Percentiles rank a stretch among this genome's conserved stretches.
Evolutionary conservation across 2,329 filamentous ascomycete species (phyloP).

Genomic region (Ilyonectria sp.): DNA sequence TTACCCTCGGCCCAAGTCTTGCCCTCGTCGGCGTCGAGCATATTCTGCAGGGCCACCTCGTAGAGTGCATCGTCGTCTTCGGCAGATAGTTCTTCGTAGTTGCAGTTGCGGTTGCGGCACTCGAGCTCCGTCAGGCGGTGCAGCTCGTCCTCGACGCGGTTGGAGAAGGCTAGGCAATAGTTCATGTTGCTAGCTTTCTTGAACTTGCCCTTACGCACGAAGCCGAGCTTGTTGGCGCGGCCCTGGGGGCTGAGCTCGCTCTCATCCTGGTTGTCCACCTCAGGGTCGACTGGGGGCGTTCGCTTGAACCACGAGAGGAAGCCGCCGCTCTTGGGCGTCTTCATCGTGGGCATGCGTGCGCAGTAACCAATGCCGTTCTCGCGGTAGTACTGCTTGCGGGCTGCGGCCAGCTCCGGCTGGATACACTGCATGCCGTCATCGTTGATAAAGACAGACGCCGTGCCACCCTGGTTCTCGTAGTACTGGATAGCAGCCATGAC

Average conservation of each 20-base stretch:
- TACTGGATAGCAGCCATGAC: slow-evolving; percentile 71
- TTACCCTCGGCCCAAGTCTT: slow-evolving; percentile 71
- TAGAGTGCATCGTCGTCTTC: slow-evolving; percentile 64
- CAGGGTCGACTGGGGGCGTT: slow-evolving; percentile 37
- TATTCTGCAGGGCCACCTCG: slow-evolving; percentile 59
- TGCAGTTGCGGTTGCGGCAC: slow-evolving; percentile 39
- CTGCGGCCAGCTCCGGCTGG: slow-evolving; percentile 61
- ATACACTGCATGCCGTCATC: slow-evolving; percentile 79
- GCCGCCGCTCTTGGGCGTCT: slow-evolving; percentile 37
- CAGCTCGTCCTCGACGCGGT: slow-evolving; percentile 69
- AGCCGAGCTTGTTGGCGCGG: slow-evolving; percentile 60
- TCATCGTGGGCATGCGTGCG: slow-evolving; percentile 64
- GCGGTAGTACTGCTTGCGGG: slow-evolving; percentile 67
- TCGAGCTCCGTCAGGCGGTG: slow-evolving; percentile 44
- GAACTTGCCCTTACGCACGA: slow-evolving; percentile 72
- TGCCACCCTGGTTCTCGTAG: slow-evolving; percentile 74
- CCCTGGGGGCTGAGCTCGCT: slow-evolving; percentile 49
- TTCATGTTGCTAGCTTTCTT: slow-evolving; percentile 81
- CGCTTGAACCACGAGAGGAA: slow-evolving; percentile 58
- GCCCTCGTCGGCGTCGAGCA: slow-evolving; percentile 64
- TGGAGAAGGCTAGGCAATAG: slow-evolving; percentile 70
- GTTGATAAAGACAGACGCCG: slow-evolving; percentile 78
- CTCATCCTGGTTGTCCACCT: slow-evolving; percentile 59
- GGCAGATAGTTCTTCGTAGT: slow-evolving; percentile 59
- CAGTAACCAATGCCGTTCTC: slow-evolving; percentile 72